These are phyloP conservation scores for Chimonanthus salicifolius DNA, from an alignment of 164 flowering plant species.

Conservation along the genomic window DNA sequence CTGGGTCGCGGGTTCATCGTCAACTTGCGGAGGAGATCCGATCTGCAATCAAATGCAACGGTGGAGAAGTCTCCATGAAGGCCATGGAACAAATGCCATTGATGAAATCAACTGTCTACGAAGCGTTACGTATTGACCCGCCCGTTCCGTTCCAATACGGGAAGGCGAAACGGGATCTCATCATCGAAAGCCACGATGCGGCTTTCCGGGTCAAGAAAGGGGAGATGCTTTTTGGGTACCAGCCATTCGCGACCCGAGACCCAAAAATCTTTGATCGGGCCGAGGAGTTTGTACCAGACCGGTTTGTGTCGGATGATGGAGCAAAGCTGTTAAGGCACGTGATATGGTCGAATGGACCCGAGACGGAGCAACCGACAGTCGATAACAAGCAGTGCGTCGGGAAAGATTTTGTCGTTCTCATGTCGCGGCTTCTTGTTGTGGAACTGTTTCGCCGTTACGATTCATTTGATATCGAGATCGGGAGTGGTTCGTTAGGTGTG, in stretches of 20 bases:
- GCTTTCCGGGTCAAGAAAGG: constrained; percentile 55
- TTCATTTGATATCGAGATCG: constrained; percentile 57
- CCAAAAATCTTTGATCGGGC: constrained; percentile 58
- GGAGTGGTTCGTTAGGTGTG: constrained; percentile 39
- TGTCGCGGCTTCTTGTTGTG: constrained; percentile 54
- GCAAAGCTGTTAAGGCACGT: constrained; percentile 64
- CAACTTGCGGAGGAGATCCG: constrained; percentile 62
- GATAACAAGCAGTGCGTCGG: constrained; percentile 82
- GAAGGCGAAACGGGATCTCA: constrained; percentile 48
- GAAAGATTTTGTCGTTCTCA: constrained; percentile 72
- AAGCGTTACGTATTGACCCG: constrained; percentile 66
- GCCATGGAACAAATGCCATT: constrained; percentile 66
- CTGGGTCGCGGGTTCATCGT: constrained; percentile 53
- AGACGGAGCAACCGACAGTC: constrained; percentile 50
- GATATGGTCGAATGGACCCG: constrained; percentile 85
- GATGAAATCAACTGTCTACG: constrained; percentile 78
- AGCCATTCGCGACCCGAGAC: constrained; percentile 77
- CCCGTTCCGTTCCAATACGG: constrained; percentile 73
- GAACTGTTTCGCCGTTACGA: constrained; percentile 73
- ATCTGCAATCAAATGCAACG: constrained; percentile 35
- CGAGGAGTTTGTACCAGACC: constrained; percentile 65
- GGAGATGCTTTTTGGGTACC: constrained; percentile 72
- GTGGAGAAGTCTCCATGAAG: constrained; percentile 55
- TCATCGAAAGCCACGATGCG: constrained; percentile 65
- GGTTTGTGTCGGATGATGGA: constrained; percentile 64